Evolutionary conservation across 2,329 filamentous ascomycete species (phyloP), one percentile per base, ranked within the genome.

Genomic region (Graphium sp.): DNA sequence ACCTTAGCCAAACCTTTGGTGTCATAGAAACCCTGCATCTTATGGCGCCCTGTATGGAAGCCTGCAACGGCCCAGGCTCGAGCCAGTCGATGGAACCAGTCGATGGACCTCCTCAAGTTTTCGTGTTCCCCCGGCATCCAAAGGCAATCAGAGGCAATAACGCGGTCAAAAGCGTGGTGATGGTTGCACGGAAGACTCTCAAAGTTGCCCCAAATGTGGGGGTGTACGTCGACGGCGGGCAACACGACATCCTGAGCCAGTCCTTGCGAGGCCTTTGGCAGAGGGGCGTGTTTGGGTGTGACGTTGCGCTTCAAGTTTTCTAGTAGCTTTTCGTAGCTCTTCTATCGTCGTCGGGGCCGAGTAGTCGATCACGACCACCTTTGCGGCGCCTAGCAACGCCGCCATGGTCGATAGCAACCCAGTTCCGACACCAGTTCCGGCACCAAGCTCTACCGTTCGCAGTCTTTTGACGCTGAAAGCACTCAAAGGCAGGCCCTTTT

Each of bases 61-160:
- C 74, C 76, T 1, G 67, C 74, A 6, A 81, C 58, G n/a, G 74
- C 65, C 51, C 73, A 70, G 28, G 71, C 63, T 19, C 66, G 55
- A 3, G 69, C 64, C 11, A 40, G 46, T 6, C 40, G 20, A 2
- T 50, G 39, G 42, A 81, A 78, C 48, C 70, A 67, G 5, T 58
- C 48, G 42, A 81, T 67, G 15, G 73, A 78, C 23, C 44, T 48
- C 26, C 62, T 61, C 16, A 83, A 58, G 45, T 73, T 76, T n/a
- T 49, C 58, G 47, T 83, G 78, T 53, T 82, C 66, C 55, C 62
- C 64, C 2, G 69, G 66, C 72, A 82, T 80, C 76, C 77, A 83
- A 32, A 79, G 60, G 41, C 76, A 81, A 49, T 83, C 76, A 35
- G 74, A 72, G 0, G 70, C 71, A n/a, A 81, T 49, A 22, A 83